These are phyloP conservation scores for Kodamaea kakaduensis DNA, from an alignment of 805 yeast species.

Conservation along the genomic window DNA sequence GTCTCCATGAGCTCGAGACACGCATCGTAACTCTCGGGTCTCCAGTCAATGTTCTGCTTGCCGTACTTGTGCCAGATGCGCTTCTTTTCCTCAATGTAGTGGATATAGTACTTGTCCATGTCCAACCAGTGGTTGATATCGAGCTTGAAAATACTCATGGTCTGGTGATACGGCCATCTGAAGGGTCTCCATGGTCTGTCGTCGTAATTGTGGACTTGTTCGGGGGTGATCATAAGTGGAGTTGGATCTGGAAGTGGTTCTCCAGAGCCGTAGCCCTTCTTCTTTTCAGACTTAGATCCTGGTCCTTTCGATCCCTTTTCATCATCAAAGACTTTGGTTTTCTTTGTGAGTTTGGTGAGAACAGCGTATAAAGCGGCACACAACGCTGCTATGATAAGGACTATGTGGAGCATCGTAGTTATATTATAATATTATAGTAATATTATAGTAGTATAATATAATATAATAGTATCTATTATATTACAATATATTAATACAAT, in stretches of 20 bases:
- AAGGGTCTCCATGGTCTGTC: conserved; percentile 82
- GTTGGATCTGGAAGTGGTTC: conserved; percentile 43
- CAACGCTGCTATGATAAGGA: neutral
- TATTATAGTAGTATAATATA: too few species aligned
- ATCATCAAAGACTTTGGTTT: conserved; percentile 4
- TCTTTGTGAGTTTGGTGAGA: conserved; percentile 1
- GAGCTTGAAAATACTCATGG: conserved; percentile 70
- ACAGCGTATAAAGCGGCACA: conserved; percentile 2
- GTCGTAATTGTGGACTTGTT: conserved; percentile 59
- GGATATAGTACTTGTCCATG: conserved; percentile 72
- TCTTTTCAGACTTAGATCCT: too few species aligned
- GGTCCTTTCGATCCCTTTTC: conserved; percentile 13
- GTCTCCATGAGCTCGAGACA: conserved; percentile 60
- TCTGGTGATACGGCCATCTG: conserved; percentile 77
- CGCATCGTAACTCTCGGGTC: conserved; percentile 61
- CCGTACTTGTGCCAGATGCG: conserved; percentile 57
- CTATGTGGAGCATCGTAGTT: neutral
- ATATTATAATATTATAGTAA: too few species aligned
- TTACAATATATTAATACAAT: too few species aligned
- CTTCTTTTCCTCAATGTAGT: conserved; percentile 60
- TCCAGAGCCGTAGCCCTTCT: conserved; percentile 9
- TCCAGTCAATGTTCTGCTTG: conserved; percentile 58
- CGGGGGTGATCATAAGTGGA: conserved; percentile 62
- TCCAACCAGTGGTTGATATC: conserved; percentile 75
- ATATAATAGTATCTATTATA: too few species aligned